A percentile compares a stretch with the other conserved stretches of the same genome.
Conservation (phyloP, 495 filamentous ascomycete genomes). For the Tuber umbilicatum region DNA sequence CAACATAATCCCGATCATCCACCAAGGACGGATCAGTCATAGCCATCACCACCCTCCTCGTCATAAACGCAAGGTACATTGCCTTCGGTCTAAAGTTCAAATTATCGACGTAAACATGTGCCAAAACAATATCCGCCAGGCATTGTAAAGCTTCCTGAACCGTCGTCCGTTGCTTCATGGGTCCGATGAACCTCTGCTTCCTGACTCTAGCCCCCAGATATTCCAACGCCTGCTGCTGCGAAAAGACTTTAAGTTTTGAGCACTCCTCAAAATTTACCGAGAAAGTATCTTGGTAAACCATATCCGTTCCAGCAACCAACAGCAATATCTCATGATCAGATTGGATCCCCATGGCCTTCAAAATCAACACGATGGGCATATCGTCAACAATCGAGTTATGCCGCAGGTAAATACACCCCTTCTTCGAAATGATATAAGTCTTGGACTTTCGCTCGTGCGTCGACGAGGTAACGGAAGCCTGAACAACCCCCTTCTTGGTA, state of each 20-base stretch:
- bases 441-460: conserved; percentile 97
- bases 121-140: conserved; percentile 80
- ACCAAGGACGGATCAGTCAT: conserved; percentile 79
- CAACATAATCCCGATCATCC: conserved; percentile 95
- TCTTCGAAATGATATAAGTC: conserved; percentile 87
- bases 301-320: conserved; percentile 76
- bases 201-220: conserved; percentile 80
- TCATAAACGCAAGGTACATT: conserved; percentile 93
- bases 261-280: conserved; percentile 89
- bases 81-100: conserved; percentile 93
- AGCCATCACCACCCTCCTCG: conserved; percentile 85
- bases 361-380: conserved; percentile 80
- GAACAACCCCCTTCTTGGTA: conserved; percentile 80
- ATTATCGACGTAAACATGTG: conserved; percentile 82
- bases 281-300: conserved; percentile 85
- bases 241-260: conserved; percentile 69
- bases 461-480: conserved; percentile 91
- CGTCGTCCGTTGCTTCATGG: conserved; percentile 54
- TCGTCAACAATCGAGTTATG: conserved; percentile 91
- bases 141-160: conserved; percentile 87
- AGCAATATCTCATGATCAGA: conserved; percentile 90
- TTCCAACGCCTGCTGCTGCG: conserved; percentile 90
- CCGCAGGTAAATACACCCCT: conserved; percentile 77
- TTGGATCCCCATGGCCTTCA: conserved; percentile 90
- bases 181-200: conserved; percentile 48